A percentile compares a stretch with the other conserved stretches of the same genome.
These are phyloP conservation scores for Russula abietina DNA, from an alignment of 768 basidiomycete species.

Conservation along the genomic window DNA sequence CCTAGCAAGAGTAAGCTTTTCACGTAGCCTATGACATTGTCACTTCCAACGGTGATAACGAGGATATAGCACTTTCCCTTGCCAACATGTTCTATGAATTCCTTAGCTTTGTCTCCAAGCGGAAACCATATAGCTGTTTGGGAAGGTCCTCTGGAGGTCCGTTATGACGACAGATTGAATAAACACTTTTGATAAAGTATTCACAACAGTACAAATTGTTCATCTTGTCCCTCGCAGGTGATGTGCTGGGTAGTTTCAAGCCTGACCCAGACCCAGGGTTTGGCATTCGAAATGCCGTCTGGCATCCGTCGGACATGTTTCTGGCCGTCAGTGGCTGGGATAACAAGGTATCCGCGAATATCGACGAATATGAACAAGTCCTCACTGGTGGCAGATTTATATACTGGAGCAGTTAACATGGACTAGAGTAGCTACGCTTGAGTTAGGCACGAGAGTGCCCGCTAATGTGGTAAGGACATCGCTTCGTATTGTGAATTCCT, in stretches of 20 bases:
- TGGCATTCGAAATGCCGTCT: slow-evolving; percentile 70
- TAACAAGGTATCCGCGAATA: slow-evolving; percentile 54
- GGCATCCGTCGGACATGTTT: slow-evolving; percentile 85
- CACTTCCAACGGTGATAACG: slow-evolving; percentile 10
- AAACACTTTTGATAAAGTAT: not conserved
- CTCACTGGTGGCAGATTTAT: slow-evolving; percentile 46
- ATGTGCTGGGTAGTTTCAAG: slow-evolving; percentile 56
- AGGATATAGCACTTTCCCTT: slow-evolving; percentile 69
- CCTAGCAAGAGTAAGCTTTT: slow-evolving; percentile 55
- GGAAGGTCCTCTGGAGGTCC: slow-evolving; percentile 80
- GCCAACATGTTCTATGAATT: slow-evolving; percentile 66
- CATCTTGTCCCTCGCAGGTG: slow-evolving; percentile 61
- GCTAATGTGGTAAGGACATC: slow-evolving; percentile 45
- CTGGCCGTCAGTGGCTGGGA: slow-evolving; percentile 84
- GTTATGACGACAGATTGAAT: slow-evolving; percentile 17
- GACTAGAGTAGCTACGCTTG: slow-evolving; percentile 59
- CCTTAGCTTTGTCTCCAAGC: slow-evolving; percentile 67
- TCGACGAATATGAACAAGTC: not conserved
- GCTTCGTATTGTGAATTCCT: not conserved
- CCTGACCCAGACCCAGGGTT: slow-evolving; percentile 76
- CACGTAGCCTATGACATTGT: not conserved
- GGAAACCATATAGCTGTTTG: slow-evolving; percentile 73
- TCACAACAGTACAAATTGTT: slow-evolving; percentile 63
- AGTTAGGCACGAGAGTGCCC: slow-evolving; percentile 53
- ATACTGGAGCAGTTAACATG: slow-evolving; percentile 73